phyloP scores from a whole-genome alignment of 768 basidiomycete species.

The Phlebiopsis flavidoalba region DNA sequence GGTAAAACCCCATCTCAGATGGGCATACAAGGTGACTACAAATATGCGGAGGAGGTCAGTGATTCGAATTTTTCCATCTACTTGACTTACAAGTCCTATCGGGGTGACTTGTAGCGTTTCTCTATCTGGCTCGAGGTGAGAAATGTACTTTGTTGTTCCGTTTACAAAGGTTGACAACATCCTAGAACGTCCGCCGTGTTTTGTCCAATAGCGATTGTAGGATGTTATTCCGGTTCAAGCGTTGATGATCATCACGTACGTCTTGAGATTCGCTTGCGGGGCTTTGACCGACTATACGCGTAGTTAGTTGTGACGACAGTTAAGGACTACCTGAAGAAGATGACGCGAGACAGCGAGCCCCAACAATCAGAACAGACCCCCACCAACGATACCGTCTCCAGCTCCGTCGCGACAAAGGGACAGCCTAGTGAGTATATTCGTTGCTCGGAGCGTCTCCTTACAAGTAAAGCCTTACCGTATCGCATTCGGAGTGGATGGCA shows the following conservation, averaged over 20 bases:
- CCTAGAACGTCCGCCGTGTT: constrained; percentile 73
- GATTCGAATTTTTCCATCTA: not conserved
- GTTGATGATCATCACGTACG: constrained; percentile 75
- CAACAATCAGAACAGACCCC: constrained; percentile 8
- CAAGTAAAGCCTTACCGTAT: constrained; percentile 11
- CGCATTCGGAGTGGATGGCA: constrained; percentile 27
- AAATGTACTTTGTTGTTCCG: not conserved
- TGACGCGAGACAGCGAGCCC: constrained; percentile 25
- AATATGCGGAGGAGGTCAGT: constrained; percentile 75
- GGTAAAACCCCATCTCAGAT: constrained; percentile 71
- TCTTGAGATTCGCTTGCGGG: not conserved
- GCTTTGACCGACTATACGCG: not conserved
- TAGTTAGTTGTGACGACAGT: constrained; percentile 63
- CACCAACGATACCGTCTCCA: constrained; percentile 8
- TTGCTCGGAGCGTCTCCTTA: too few species aligned
- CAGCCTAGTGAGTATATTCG: constrained; percentile 10
- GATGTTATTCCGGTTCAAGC: constrained; percentile 78
- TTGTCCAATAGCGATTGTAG: constrained; percentile 77
- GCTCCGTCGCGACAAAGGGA: constrained; percentile 16
- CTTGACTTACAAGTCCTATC: not conserved
- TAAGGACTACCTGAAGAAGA: constrained; percentile 66
- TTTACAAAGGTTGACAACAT: not conserved
- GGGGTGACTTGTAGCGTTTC: constrained; percentile 53
- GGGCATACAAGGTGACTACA: constrained; percentile 60
- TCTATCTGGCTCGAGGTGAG: constrained; percentile 69